A percentile compares a stretch with the other conserved stretches of the same genome.
phyloP scores from a whole-genome alignment of 129 eudicot genomes.

The Artemisia argyi region DNA sequence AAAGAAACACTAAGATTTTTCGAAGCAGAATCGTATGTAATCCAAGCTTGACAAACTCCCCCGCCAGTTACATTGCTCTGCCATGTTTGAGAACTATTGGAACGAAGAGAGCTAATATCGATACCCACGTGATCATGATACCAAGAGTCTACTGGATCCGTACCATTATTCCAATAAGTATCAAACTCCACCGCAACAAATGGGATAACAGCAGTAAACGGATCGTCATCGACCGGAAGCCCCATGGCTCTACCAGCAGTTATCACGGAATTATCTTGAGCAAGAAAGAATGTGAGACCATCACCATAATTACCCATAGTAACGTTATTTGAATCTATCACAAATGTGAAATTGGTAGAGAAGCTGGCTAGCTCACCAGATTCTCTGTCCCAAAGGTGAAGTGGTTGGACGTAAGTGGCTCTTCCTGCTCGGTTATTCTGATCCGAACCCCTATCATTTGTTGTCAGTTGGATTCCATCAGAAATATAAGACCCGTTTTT shows the following conservation, averaged over 20 bases:
- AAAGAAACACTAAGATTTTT: slow-evolving; percentile 23
- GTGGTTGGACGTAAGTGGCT: background rate
- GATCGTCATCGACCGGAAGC: background rate
- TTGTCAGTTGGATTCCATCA: slow-evolving; percentile 1
- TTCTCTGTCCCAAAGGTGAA: too few relatives aligned
- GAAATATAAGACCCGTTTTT: background rate
- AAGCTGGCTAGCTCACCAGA: too few relatives aligned
- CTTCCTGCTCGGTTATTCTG: background rate
- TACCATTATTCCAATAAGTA: slow-evolving; percentile 24
- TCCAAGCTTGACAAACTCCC: slow-evolving; percentile 30
- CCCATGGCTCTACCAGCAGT: background rate
- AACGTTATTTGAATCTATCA: too few relatives aligned
- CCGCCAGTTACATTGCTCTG: slow-evolving; percentile 22
- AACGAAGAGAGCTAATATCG: slow-evolving; percentile 28
- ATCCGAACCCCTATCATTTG: background rate
- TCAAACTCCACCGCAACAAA: slow-evolving; percentile 51
- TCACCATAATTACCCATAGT: too few relatives aligned
- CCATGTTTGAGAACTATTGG: slow-evolving; percentile 26
- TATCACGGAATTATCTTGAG: background rate
- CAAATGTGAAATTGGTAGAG: too few relatives aligned
- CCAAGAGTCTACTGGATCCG: background rate
- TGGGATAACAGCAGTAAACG: too few relatives aligned
- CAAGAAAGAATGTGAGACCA: too few relatives aligned
- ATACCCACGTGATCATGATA: slow-evolving; percentile 31
- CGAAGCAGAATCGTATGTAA: slow-evolving; percentile 29